Base-by-base conservation (phyloP, 495 filamentous ascomycete species). In the Trichoderma erinaceum region DNA sequence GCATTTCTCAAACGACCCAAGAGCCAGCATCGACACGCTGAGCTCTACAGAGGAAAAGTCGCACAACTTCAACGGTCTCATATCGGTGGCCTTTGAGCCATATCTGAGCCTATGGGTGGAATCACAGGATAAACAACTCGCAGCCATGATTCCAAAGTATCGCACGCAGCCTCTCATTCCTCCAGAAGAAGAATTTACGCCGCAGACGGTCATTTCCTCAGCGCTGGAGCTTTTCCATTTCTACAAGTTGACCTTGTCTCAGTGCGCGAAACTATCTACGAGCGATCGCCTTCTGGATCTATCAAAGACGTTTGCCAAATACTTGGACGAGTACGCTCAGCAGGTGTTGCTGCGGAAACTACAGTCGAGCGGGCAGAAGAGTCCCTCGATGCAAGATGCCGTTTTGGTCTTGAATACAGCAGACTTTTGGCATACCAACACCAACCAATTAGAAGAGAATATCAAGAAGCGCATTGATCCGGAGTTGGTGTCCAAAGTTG, bases 21-120 rank as follows among this genome's bases (percentile, higher is more conserved):
- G 93, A 43, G 87, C 87, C n/a, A 97, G 93, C 46, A 92, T 96
- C 44, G 95, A 98, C 74, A 98, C 94, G 0, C 85, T 97, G 48
- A 88, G 88, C 65, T 96, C 92, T 16, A 81, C 84, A 29, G 90
- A 92, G 67, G 94, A 98, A 41, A 84, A 85, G 71, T 81, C 87
- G 3, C 87, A 89, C 4, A 89, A 87, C 63, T 97, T 97, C 75
- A 90, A 92, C 52, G 93, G 96, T 67, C 89, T 91, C 10, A 97
- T 99, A 71, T 99, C 95, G 0, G 93, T 97, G 68, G 95, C 95
- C 2, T 99, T 99, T 69, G 95, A 98, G 75, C 95, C 95, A 12
- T 98, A 98, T 76, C 83, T 99, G 50, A 97, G 92, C 74, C 81
- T 97, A 12, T 99, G 95, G 95, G 93, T 99, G 27, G 95, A 98